Evolutionary conservation across 352 stramenopile species (phyloP).

Genomic region (Chrysophaeum taylorii): DNA sequence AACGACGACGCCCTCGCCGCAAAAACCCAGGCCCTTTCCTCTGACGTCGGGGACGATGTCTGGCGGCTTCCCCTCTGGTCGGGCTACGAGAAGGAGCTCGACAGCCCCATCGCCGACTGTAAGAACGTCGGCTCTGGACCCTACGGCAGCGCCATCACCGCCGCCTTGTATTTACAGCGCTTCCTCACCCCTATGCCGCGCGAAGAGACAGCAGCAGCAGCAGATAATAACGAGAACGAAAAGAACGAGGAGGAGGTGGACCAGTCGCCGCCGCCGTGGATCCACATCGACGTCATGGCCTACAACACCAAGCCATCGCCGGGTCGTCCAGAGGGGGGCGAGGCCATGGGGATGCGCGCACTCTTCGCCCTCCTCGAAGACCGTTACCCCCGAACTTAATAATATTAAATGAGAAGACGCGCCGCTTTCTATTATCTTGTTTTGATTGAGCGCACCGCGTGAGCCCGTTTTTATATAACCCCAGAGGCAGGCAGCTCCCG

Average conservation of each 20-base stretch:
- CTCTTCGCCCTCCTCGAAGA: constrained; percentile 1
- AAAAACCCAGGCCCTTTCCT: constrained; percentile 76
- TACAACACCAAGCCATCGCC: constrained; percentile 16
- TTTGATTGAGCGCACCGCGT: too few species aligned
- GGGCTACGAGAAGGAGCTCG: constrained; percentile 20
- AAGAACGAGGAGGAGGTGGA: too few species aligned
- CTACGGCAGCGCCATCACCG: constrained; percentile 31
- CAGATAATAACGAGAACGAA: constrained; percentile 6
- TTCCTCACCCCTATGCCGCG: constrained; percentile 26
- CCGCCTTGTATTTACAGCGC: constrained; percentile 27
- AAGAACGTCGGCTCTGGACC: constrained; percentile 23
- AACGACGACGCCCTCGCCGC: constrained; percentile 68
- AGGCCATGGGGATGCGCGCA: constrained; percentile 19
- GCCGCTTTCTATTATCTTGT: too few species aligned
- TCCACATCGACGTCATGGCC: constrained; percentile 23
- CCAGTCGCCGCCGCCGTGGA: constrained; percentile 2
- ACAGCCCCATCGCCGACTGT: constrained; percentile 20
- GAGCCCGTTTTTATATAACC: too few species aligned
- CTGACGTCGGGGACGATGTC: constrained; percentile 53
- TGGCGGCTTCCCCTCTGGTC: constrained; percentile 65
- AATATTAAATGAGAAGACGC: too few species aligned
- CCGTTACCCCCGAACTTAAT: too few species aligned
- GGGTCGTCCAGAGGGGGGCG: constrained; percentile 16
- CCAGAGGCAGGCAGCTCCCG: too few species aligned
- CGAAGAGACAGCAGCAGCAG: too few species aligned